These are phyloP conservation scores for Priceomyces medius DNA, from an alignment of 805 yeast species.

Conservation along the genomic window DNA sequence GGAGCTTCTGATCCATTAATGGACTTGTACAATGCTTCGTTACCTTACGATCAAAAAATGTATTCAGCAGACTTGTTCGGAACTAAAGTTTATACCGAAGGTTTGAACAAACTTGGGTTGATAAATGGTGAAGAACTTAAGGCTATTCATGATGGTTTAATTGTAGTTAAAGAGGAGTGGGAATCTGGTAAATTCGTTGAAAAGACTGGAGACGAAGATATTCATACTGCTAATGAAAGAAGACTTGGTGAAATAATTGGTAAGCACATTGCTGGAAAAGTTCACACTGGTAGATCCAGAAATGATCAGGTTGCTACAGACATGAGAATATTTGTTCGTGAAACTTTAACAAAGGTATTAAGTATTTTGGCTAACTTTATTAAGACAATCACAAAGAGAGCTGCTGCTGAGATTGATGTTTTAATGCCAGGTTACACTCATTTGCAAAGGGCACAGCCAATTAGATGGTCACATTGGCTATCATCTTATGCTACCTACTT, in stretches of 20 bases:
- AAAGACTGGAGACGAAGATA: slow-evolving; percentile 92
- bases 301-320: slow-evolving; percentile 99
- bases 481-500: slow-evolving; percentile 93
- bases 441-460: slow-evolving; percentile 98
- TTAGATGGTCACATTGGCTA: slow-evolving; percentile 98
- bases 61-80: slow-evolving; percentile 92
- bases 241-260: slow-evolving; percentile 96
- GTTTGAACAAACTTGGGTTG: slow-evolving; percentile 75
- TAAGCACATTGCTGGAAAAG: slow-evolving; percentile 90
- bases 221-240: slow-evolving; percentile 98
- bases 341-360: slow-evolving; percentile 61
- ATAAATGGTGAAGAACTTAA: slow-evolving; percentile 68
- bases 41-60: slow-evolving; percentile 95
- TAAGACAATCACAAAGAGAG: slow-evolving; percentile 67
- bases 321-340: slow-evolving; percentile 91
- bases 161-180: slow-evolving; percentile 79
- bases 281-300: slow-evolving; percentile 98
- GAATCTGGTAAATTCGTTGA: slow-evolving; percentile 61
- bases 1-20: slow-evolving; percentile 96
- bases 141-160: slow-evolving; percentile 84
- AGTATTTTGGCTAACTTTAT: slow-evolving; percentile 61
- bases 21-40: slow-evolving; percentile 95
- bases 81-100: slow-evolving; percentile 88
- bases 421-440: slow-evolving; percentile 99
- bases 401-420: slow-evolving; percentile 80